Conservation (phyloP, 208 protist species). For the Trypanosoma rangeli region DNA sequence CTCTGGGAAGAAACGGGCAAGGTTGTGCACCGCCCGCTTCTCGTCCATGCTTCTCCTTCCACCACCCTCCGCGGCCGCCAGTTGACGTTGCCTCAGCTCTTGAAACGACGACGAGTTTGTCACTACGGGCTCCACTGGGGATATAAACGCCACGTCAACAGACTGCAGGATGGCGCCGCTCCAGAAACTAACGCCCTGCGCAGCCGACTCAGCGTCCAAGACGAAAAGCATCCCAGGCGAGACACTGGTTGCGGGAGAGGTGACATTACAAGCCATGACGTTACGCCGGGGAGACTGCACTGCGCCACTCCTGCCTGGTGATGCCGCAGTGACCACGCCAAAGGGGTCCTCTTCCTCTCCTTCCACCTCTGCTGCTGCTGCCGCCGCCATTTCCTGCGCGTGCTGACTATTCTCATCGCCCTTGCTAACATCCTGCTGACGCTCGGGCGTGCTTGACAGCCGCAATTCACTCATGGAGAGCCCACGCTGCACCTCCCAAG, state of each 20-base stretch:
- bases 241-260: not conserved
- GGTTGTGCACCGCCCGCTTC: slow-evolving; percentile 21
- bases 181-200: slow-evolving; percentile 66
- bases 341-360: slow-evolving; percentile 56
- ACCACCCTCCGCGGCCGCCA: slow-evolving; percentile 21
- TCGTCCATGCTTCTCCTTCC: slow-evolving; percentile 21
- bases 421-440: not conserved
- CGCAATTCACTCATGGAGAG: slow-evolving; percentile 60
- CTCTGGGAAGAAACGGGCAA: slow-evolving; percentile 55
- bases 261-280: not conserved
- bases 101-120: slow-evolving; percentile 51
- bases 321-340: slow-evolving; percentile 48
- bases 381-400: slow-evolving; percentile 6
- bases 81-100: slow-evolving; percentile 34
- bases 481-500: slow-evolving; percentile 86
- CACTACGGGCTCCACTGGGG: slow-evolving; percentile 42
- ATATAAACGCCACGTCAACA: slow-evolving; percentile 80
- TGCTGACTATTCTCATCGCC: slow-evolving; percentile 5
- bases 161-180: slow-evolving; percentile 74
- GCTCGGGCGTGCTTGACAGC: slow-evolving; percentile 18
- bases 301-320: not conserved
- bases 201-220: slow-evolving; percentile 33
- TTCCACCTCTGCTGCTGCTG: slow-evolving; percentile 32
- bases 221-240: slow-evolving; percentile 64
- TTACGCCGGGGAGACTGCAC: not conserved